These are phyloP conservation scores for Lepidium campestre DNA, from an alignment of 441 rosid genomes.

Conservation along the genomic window DNA sequence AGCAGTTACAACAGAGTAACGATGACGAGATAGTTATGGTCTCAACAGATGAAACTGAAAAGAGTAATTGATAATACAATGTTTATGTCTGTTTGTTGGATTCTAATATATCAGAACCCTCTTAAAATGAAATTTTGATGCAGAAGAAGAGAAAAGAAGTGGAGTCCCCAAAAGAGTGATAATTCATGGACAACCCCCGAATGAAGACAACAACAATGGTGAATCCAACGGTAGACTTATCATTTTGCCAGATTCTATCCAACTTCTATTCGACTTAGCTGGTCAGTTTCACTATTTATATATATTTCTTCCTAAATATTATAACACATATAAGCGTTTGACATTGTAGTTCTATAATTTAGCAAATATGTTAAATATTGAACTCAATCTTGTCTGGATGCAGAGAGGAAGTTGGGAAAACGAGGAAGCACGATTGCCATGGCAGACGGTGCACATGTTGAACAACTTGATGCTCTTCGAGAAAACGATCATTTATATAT, in stretches of 20 bases:
- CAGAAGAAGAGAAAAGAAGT: slow-evolving; percentile 39
- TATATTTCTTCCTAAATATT: too few relatives aligned
- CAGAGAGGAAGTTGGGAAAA: slow-evolving; percentile 73
- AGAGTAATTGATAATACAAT: background rate
- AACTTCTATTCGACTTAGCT: slow-evolving; percentile 64
- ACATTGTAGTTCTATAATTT: too few relatives aligned
- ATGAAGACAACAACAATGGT: slow-evolving; percentile 30
- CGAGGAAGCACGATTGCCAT: slow-evolving; percentile 62
- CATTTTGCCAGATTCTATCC: slow-evolving; percentile 56
- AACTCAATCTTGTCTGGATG: slow-evolving; percentile 29
- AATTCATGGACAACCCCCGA: slow-evolving; percentile 65
- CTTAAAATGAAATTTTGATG: background rate
- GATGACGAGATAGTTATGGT: slow-evolving; percentile 17
- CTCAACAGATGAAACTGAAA: slow-evolving; percentile 16
- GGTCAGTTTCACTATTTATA: slow-evolving; percentile 44
- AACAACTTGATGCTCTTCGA: slow-evolving; percentile 64
- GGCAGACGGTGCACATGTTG: slow-evolving; percentile 78
- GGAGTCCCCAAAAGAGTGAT: slow-evolving; percentile 49
- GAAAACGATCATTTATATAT: slow-evolving; percentile 75
- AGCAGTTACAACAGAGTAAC: slow-evolving; percentile 7
- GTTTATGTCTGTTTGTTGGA: background rate
- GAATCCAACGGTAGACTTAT: slow-evolving; percentile 53
- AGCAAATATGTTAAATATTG: too few relatives aligned
- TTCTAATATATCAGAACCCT: background rate
- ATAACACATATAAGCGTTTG: too few relatives aligned